Evolutionary conservation across 805 yeast species (phyloP).

Genomic region (Cyberlindnera euphorbiae): DNA sequence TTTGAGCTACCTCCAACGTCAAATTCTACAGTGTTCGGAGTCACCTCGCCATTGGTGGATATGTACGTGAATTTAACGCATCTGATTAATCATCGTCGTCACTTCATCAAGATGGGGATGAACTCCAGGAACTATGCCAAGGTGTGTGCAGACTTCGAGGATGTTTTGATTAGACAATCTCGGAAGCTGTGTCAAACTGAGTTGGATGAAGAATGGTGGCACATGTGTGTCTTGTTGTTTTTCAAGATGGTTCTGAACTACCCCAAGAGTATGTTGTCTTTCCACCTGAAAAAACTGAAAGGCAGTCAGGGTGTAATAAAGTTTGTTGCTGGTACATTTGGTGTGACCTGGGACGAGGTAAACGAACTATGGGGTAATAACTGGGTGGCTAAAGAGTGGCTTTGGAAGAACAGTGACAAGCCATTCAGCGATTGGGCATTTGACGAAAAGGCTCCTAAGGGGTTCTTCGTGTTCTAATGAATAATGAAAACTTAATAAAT

Average conservation of each 20-base stretch:
- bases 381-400: slow-evolving; percentile 16
- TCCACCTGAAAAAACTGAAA: slow-evolving; percentile 10
- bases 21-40: slow-evolving; percentile 14
- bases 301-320: slow-evolving; percentile 1
- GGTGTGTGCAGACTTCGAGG: slow-evolving; percentile 43
- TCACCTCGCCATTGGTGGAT: slow-evolving; percentile 26
- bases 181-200: slow-evolving; percentile 12
- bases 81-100: slow-evolving; percentile 41
- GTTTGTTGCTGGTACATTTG: slow-evolving; percentile 1
- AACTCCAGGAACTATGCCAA: slow-evolving; percentile 43
- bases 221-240: slow-evolving; percentile 15
- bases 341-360: too few species aligned
- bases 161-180: slow-evolving; percentile 27
- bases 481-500: background rate
- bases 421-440: slow-evolving; percentile 9
- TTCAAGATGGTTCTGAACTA: slow-evolving; percentile 22
- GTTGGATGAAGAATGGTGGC: slow-evolving; percentile 13
- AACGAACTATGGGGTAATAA: slow-evolving; percentile 12
- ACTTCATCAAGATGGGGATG: slow-evolving; percentile 32
- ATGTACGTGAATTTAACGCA: slow-evolving; percentile 36
- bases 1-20: slow-evolving; percentile 2
- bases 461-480: slow-evolving; percentile 8
- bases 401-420: background rate
- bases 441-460: slow-evolving; percentile 6
- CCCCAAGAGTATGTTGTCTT: slow-evolving; percentile 14